A percentile compares a stretch with the other conserved stretches of the same genome.
These are phyloP conservation scores for Aspergillus ochraceoroseus DNA, from an alignment of 2,329 filamentous ascomycete genomes.

Conservation along the genomic window DNA sequence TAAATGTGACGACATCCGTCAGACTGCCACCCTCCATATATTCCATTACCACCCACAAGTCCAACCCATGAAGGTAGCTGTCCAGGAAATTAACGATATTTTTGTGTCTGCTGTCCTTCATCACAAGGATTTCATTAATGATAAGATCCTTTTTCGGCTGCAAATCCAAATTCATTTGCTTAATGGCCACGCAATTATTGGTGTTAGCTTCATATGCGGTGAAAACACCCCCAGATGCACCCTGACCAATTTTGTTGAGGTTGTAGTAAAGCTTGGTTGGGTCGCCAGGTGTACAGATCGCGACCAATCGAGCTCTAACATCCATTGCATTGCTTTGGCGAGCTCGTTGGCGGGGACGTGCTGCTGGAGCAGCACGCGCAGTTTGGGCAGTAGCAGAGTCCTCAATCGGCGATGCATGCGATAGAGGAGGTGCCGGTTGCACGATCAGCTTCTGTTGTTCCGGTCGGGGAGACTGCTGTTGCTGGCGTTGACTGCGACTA, in stretches of 20 bases:
- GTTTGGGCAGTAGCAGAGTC: slow-evolving; percentile 37
- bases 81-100: slow-evolving; percentile 99
- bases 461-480: slow-evolving; percentile 48
- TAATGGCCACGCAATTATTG: slow-evolving; percentile 91
- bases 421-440: slow-evolving; percentile 25
- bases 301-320: slow-evolving; percentile 74
- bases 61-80: slow-evolving; percentile 82
- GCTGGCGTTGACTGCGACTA: slow-evolving; percentile 67
- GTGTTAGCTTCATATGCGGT: slow-evolving; percentile 80
- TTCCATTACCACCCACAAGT: slow-evolving; percentile 99
- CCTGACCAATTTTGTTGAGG: slow-evolving; percentile 93
- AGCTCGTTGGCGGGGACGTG: slow-evolving; percentile 69
- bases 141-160: slow-evolving; percentile 99
- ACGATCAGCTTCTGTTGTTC: slow-evolving; percentile 45
- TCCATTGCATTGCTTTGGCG: slow-evolving; percentile 77
- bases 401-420: slow-evolving; percentile 37
- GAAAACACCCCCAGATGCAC: slow-evolving; percentile 91
- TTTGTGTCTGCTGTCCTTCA: slow-evolving; percentile 97
- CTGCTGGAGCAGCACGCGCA: slow-evolving; percentile 49
- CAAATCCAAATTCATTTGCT: slow-evolving; percentile 98
- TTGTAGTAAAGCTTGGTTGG: slow-evolving; percentile 81
- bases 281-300: slow-evolving; percentile 86
- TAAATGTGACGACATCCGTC: slow-evolving; percentile 97
- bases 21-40: slow-evolving; percentile 98
- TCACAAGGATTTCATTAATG: slow-evolving; percentile 97